phyloP scores from a whole-genome alignment of 164 flowering plant genomes.

The Pachysandra terminalis region DNA sequence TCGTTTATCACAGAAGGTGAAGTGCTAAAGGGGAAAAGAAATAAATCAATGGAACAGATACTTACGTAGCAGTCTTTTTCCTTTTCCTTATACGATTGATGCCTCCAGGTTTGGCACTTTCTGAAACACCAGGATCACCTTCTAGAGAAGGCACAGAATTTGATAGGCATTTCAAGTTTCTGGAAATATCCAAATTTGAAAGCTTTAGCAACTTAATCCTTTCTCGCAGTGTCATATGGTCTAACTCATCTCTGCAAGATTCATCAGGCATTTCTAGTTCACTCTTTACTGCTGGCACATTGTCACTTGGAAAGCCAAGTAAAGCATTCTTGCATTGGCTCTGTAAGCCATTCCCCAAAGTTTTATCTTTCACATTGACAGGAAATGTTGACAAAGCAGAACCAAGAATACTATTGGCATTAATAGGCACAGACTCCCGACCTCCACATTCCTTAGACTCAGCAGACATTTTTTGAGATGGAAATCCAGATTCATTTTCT shows the following conservation, averaged over 20 bases:
- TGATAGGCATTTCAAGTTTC: conserved; percentile 13
- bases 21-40: neutral
- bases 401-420: conserved; percentile 4
- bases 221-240: conserved; percentile 59
- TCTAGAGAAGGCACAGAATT: conserved; percentile 21
- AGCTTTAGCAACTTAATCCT: conserved; percentile 42
- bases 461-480: conserved; percentile 8
- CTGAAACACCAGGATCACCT: conserved; percentile 14
- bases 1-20: neutral
- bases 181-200: conserved; percentile 12
- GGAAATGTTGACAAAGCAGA: conserved; percentile 19
- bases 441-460: conserved; percentile 8
- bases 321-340: conserved; percentile 6
- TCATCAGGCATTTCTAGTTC: conserved; percentile 29
- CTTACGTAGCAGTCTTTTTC: conserved; percentile 72
- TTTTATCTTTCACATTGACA: conserved; percentile 47
- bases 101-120: conserved; percentile 27
- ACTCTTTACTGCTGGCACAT: conserved; percentile 27
- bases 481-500: conserved; percentile 2
- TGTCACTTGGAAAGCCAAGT: conserved; percentile 6
- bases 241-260: conserved; percentile 40
- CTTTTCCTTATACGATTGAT: conserved; percentile 44
- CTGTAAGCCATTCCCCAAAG: conserved; percentile 19
- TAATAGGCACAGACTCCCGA: conserved; percentile 5
- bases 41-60: neutral